These are phyloP conservation scores for Didymella pomorum DNA, from an alignment of 2,329 filamentous ascomycete species.

Conservation along the genomic window DNA sequence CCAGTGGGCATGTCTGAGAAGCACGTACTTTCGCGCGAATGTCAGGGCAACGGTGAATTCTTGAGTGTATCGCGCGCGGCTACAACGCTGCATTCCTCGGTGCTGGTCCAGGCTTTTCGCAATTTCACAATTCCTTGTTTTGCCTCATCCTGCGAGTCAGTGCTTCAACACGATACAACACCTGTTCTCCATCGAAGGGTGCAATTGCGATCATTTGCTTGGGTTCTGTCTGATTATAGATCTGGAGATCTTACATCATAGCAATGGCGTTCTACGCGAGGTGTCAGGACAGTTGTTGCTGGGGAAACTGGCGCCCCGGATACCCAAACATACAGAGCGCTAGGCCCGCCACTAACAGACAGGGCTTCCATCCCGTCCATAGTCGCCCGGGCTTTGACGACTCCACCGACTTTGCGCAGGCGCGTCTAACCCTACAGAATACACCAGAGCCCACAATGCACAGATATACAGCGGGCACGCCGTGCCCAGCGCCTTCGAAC, in stretches of 20 bases:
- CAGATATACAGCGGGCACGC: slow-evolving; percentile 47
- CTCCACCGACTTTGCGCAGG: slow-evolving; percentile 31
- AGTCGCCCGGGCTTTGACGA: slow-evolving; percentile 10
- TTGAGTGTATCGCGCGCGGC: not conserved
- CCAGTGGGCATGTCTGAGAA: not conserved
- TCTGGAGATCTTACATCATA: slow-evolving; percentile 1
- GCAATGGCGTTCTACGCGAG: slow-evolving; percentile 14
- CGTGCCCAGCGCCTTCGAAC: slow-evolving; percentile 44
- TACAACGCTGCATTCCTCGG: slow-evolving; percentile 8
- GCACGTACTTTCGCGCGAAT: not conserved
- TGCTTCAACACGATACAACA: slow-evolving; percentile 1
- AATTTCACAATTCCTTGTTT: slow-evolving; percentile 4
- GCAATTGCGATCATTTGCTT: not conserved
- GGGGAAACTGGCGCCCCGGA: slow-evolving; percentile 4
- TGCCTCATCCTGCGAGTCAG: not conserved
- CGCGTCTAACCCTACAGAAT: slow-evolving; percentile 22
- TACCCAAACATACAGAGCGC: slow-evolving; percentile 13
- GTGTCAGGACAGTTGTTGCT: slow-evolving; percentile 13
- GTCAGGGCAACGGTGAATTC: slow-evolving; percentile 1
- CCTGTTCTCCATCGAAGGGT: not conserved
- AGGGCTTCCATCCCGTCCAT: slow-evolving; percentile 15
- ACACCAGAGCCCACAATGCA: slow-evolving; percentile 37
- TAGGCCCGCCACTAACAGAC: slow-evolving; percentile 15
- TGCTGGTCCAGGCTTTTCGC: slow-evolving; percentile 5
- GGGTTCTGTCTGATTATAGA: not conserved